phyloP scores from a whole-genome alignment of 805 yeast species.

The Dipodascopsis uninucleata region DNA sequence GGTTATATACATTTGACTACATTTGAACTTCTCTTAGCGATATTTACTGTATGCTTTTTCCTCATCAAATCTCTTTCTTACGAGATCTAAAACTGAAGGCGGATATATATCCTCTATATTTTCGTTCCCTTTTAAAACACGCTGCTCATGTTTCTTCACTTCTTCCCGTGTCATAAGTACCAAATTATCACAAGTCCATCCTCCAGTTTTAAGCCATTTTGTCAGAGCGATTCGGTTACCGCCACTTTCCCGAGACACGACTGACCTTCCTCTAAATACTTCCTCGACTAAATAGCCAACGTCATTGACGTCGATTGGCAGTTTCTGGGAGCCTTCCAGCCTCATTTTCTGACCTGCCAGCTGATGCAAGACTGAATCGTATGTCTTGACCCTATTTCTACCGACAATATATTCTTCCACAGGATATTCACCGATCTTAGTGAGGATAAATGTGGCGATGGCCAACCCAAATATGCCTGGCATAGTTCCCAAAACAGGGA shows the following conservation, averaged over 20 bases:
- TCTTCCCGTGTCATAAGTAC: conserved; percentile 88
- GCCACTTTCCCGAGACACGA: conserved; percentile 61
- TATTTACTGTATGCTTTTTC: conserved; percentile 69
- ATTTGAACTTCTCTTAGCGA: too few species aligned
- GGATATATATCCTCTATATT: conserved; percentile 57
- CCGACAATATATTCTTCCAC: conserved; percentile 78
- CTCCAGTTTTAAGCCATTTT: conserved; percentile 73
- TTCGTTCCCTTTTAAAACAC: conserved; percentile 46
- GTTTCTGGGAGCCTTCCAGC: conserved; percentile 62
- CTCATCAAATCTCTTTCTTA: conserved; percentile 64
- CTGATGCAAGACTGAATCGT: conserved; percentile 77
- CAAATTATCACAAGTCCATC: conserved; percentile 68
- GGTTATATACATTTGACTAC: too few species aligned
- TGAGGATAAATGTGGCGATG: conserved; percentile 77
- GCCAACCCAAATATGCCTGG: conserved; percentile 95
- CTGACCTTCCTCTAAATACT: conserved; percentile 87
- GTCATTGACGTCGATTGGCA: conserved; percentile 63
- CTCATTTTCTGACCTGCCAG: conserved; percentile 85
- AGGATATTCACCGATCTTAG: conserved; percentile 73
- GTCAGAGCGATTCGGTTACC: conserved; percentile 77
- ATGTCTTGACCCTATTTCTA: conserved; percentile 76
- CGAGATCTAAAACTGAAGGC: conserved; percentile 53
- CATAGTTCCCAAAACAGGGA: conserved; percentile 95
- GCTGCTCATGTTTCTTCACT: conserved; percentile 71
- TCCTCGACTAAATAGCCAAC: conserved; percentile 84